Conservation (phyloP, 345 rosid genomes). For the Carallia pectinifolia region DNA sequence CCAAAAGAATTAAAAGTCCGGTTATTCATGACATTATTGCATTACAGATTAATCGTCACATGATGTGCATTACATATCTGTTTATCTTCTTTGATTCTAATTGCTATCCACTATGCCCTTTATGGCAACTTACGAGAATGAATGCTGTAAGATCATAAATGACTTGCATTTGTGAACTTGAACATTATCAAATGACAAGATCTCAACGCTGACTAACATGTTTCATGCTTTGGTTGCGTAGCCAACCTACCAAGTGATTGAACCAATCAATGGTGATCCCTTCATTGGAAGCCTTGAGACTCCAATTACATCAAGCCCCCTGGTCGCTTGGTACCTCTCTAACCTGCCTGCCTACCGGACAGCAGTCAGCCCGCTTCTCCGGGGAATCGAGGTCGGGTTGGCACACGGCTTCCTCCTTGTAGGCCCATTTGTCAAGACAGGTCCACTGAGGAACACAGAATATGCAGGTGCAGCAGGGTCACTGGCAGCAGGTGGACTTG, state of each 20-base stretch:
- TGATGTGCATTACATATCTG: too few relatives aligned
- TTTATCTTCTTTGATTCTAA: too few relatives aligned
- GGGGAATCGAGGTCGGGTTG: constrained; percentile 80
- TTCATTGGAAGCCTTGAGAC: constrained; percentile 98
- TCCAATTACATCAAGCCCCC: constrained; percentile 88
- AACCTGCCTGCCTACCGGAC: constrained; percentile 95
- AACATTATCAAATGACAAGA: too few relatives aligned
- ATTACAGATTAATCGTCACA: too few relatives aligned
- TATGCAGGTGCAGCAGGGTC: constrained; percentile 78
- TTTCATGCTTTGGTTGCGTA: constrained; percentile 25
- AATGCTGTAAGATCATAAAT: too few relatives aligned
- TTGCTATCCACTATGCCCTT: too few relatives aligned
- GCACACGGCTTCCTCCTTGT: constrained; percentile 88
- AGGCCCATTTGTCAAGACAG: constrained; percentile 85
- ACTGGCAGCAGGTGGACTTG: constrained; percentile 80
- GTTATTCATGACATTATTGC: too few relatives aligned
- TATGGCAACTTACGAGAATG: too few relatives aligned
- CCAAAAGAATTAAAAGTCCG: too few relatives aligned
- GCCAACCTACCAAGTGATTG: constrained; percentile 90
- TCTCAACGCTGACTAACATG: too few relatives aligned
- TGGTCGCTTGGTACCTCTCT: constrained; percentile 93
- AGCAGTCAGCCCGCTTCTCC: constrained; percentile 88
- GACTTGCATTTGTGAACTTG: too few relatives aligned
- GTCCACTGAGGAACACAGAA: constrained; percentile 86
- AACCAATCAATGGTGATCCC: constrained; percentile 97